Base-by-base conservation (phyloP, 345 rosid genomes). In the Camelina hispida region DNA sequence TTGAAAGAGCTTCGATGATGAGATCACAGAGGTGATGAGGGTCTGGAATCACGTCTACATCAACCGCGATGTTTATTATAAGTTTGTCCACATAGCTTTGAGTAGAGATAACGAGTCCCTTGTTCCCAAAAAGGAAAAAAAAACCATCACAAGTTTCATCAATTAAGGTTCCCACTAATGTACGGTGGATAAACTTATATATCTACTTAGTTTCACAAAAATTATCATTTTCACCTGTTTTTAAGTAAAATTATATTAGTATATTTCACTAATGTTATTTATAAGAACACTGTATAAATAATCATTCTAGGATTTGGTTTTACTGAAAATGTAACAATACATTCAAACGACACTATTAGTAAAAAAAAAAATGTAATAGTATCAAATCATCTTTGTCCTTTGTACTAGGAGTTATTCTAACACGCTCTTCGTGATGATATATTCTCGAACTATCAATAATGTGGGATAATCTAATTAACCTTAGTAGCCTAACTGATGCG, bases 81-180 rank as follows among this genome's bases (percentile, higher is more conserved):
- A 82, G 80, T 78, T 83, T 89, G 25, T 88, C 65, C n/a, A 62
- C 78, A 64, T 92, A 88, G 71, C 97, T 92, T 60, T 85, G 92
- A 59, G 77, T 85, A 75, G 82, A 81, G 18, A 87, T 22, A 3
- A 84, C 83, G 76, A 89, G 37, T 37, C 90, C 96, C 97, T 89
- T 82, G 22, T 16, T 51, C 22, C 20, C 9, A 48, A 20, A 2
- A 18, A 9, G 7, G 4, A 20, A 23, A 5, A 50, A 17, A 4
- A 17, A 20, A 15, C 4, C 20, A 20, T 51, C 25, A 9, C 16
- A 57, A 18, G 13, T 4, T 30, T 55, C 60, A 1, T 7, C 12
- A 35, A 11, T 2, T 17, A 4, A 30, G 18, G 8, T 44, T 6
- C 3, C 8, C 11, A 44, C 16, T 14, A 15, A 13, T 11, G 3